These are phyloP conservation scores for Aspergillus bertholletiae DNA, from an alignment of 495 filamentous ascomycete species.

Conservation along the genomic window DNA sequence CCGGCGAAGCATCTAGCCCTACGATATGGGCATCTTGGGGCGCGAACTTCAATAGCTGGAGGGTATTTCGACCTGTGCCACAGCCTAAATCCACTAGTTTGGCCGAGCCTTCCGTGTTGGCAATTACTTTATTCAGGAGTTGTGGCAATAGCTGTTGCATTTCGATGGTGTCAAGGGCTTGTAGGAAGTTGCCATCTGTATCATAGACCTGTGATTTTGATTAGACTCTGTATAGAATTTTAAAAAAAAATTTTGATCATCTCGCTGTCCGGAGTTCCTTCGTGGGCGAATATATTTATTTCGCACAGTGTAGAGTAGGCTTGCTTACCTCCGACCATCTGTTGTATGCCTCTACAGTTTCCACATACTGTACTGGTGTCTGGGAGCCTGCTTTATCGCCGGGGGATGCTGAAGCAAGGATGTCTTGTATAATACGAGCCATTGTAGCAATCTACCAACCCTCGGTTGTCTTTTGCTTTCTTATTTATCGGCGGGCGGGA, in stretches of 20 bases:
- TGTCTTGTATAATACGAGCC: slow-evolving; percentile 27
- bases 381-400: neutral
- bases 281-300: too few species aligned
- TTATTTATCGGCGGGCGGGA: neutral
- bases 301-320: too few species aligned
- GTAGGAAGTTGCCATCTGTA: slow-evolving; percentile 70
- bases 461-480: neutral
- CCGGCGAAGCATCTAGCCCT: slow-evolving; percentile 48
- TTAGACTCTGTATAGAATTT: too few species aligned
- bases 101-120: slow-evolving; percentile 18
- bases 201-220: slow-evolving; percentile 53
- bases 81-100: slow-evolving; percentile 60
- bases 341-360: slow-evolving; percentile 40
- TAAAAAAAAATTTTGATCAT: too few species aligned
- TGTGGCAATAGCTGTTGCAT: slow-evolving; percentile 51
- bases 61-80: slow-evolving; percentile 67
- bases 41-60: slow-evolving; percentile 44
- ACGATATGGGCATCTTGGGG: slow-evolving; percentile 27
- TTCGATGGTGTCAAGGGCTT: slow-evolving; percentile 62
- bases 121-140: slow-evolving; percentile 33
- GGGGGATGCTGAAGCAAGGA: slow-evolving; percentile 9
- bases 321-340: slow-evolving; percentile 40
- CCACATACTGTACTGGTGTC: slow-evolving; percentile 27
- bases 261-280: too few species aligned
- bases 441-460: slow-evolving; percentile 5